A percentile compares a stretch with the other conserved stretches of the same genome.
Conservation (phyloP, 2,329 filamentous ascomycete genomes). For the Dactylonectria macrodidyma region DNA sequence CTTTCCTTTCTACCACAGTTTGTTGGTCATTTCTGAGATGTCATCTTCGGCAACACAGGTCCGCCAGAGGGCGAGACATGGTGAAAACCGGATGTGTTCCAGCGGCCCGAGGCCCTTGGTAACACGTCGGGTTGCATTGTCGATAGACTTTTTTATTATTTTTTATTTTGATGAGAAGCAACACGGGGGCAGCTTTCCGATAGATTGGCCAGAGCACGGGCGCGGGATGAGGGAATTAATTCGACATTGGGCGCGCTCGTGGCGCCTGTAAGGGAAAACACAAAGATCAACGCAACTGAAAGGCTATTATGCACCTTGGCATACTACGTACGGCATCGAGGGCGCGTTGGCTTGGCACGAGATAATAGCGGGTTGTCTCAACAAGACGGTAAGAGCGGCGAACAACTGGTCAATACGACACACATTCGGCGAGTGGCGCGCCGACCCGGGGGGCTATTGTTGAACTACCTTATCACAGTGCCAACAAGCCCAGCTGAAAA, state of each 20-base stretch:
- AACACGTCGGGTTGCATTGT: conserved; percentile 9
- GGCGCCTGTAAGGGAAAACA: conserved; percentile 16
- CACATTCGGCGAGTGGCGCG: conserved; percentile 26
- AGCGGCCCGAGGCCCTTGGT: conserved; percentile 14
- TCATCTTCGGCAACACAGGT: conserved; percentile 23
- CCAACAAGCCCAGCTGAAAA: conserved; percentile 24
- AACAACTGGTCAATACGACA: conserved; percentile 26
- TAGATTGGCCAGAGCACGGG: conserved; percentile 10
- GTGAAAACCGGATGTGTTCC: conserved; percentile 22
- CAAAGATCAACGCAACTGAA: conserved; percentile 22
- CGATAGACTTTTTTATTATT: conserved; percentile 10
- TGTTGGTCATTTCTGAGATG: conserved; percentile 26
- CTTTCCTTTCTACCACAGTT: conserved; percentile 9
- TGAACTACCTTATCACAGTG: conserved; percentile 29
- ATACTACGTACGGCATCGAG: conserved; percentile 5
- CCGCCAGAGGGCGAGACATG: conserved; percentile 18
- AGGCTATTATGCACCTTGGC: conserved; percentile 22
- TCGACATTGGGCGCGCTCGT: conserved; percentile 11
- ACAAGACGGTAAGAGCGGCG: conserved; percentile 19
- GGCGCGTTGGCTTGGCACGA: conserved; percentile 12
- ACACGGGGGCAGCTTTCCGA: conserved; percentile 10
- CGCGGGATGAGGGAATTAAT: conserved; percentile 25
- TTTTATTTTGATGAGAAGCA: neutral
- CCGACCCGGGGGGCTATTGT: conserved; percentile 16
- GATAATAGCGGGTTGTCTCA: conserved; percentile 29